phyloP scores from a whole-genome alignment of 371 early-diverging fungal species.

The Lichtheimia ornata region DNA sequence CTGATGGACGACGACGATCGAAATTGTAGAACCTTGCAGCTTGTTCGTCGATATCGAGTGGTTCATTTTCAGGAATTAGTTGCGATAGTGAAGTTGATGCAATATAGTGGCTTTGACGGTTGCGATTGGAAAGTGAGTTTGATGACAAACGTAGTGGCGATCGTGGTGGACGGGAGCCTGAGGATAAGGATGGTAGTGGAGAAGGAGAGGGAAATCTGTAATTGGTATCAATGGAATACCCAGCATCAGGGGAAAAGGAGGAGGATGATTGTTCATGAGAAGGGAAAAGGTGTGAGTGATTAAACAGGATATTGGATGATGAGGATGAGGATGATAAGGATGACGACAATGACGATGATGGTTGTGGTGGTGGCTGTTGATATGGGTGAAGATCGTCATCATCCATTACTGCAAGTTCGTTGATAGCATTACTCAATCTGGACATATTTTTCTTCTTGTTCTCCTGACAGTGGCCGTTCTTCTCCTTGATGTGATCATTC shows the following conservation, averaged over 20 bases:
- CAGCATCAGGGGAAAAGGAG: background rate
- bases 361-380: background rate
- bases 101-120: constrained; percentile 11
- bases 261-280: no score
- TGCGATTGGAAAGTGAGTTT: background rate
- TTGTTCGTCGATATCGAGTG: background rate
- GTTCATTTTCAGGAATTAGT: background rate
- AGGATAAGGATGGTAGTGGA: constrained; percentile 3
- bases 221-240: background rate
- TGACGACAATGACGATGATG: background rate
- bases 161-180: constrained; percentile 29
- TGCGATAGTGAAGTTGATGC: background rate
- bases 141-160: constrained; percentile 31
- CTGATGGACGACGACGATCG: constrained; percentile 20
- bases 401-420: background rate
- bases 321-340: background rate
- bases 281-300: no score
- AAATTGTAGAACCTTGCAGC: constrained; percentile 11
- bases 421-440: no score
- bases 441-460: constrained; percentile 3
- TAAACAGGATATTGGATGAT: no score
- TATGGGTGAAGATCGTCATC: background rate
- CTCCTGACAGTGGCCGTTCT: background rate
- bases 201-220: constrained; percentile 4
- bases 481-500: background rate